Base-by-base conservation (phyloP, 2,329 filamentous ascomycete species). In the Trichoderma endophyticum region DNA sequence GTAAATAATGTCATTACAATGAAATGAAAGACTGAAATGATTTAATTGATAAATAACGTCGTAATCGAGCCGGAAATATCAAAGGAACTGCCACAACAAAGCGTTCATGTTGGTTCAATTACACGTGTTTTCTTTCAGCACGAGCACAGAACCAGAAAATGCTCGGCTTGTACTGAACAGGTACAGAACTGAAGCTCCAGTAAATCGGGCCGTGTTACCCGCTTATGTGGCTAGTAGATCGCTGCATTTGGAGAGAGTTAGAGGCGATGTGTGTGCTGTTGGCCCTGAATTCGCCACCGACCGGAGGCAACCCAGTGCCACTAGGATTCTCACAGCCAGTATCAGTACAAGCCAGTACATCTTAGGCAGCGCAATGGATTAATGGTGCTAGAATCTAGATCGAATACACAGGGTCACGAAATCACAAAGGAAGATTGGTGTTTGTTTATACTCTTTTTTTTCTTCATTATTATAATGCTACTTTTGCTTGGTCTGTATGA, bases 221-320 rank as follows among this genome's bases (percentile, higher is more conserved):
- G 43, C 43, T 51, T 51, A 21, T 21, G 39, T 43, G 39, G 39
- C 62, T 64, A 24, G 43, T 51, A 21, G 43, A 51, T 51, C 43
- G 43, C 43, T 51, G 43, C 43, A 21, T 51, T 51, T 21, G n/a
- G 43, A 21, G 43, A 48, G 43, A 4, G 18, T 56, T 57, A 28
- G 6, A 59, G 64, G 24, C 18, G 15, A 39, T 9, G 32, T 21
- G 21, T 32, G 32, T 57, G 51, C n/a, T 12, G 26, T 51, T 51
- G 43, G 43, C 43, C 43, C 39, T 36, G 54, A 12, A 32, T 34
- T 60, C 24, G 65, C 65, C 65, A 68, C 65, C n/a, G 54, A 60
- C 36, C 24, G 36, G 65, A 68, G 65, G 65, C 65, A 59, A 34
- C 65, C 65, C 65, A 48, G 24, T 24, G 43, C n/a, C 63, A 56